Evolutionary conservation across 2,329 filamentous ascomycete species (phyloP), one percentile per base, ranked within the genome.

Genomic region (Calonectria pseudoreteaudii): DNA sequence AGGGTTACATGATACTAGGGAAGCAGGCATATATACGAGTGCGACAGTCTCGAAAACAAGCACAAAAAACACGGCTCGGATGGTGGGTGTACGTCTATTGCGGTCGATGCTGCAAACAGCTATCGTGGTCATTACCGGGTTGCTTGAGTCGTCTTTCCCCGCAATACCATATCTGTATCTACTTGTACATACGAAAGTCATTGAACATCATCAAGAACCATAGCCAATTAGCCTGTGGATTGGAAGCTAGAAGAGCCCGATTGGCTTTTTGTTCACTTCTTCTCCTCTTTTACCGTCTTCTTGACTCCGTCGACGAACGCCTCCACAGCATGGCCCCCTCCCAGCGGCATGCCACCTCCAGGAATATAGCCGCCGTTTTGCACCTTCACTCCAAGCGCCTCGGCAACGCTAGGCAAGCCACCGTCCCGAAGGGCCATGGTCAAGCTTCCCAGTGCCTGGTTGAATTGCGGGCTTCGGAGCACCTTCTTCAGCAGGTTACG

Each of bases 261-360:
- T 28, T n/a, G 18, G 11, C 36, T 31, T 14, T 3, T 26, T 4
- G n/a, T 56, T 74, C 50, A 78, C 66, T 76, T 81, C 77, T 84
- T 80, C 80, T 89, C 85, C 72, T 93, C 90, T 85, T 94, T 90
- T 0, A 95, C 93, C 8, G 91, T 93, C 86, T 91, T 93, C 89
- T 94, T 97, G 62, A 98, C 93, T 4, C 96, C 97, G 70, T 97
- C 91, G 28, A 99, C 90, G 85, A 99, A 99, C 4, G 94, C 94
- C 86, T 97, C 93, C 2, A 99, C 93, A 16, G 96, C 96, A 79
- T 97, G 93, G 8, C 94, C 94, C 67, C 96, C 96, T 53, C 96
- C 96, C 58, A 98, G 85, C 2, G 96, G 96, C 87, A 98, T 93
- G 66, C 91, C 93, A 8, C 94, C 93, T 70, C 94, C 92, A 75